Conservation (phyloP, 176 grass and related monocot species). For the Aegilops tauschii region DNA sequence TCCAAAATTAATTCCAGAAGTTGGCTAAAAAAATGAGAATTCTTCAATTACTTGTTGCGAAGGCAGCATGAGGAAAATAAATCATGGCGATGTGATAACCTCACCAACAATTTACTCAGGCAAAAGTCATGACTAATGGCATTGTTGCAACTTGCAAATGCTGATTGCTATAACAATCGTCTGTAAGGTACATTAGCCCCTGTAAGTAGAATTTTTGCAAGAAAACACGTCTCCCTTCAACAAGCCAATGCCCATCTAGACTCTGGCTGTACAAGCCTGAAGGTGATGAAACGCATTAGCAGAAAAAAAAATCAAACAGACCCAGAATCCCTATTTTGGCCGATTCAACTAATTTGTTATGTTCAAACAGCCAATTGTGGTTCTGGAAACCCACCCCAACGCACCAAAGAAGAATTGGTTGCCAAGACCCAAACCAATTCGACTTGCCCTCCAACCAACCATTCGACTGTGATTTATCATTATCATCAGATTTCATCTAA, state of each 20-base stretch:
- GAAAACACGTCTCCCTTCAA: neutral
- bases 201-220: neutral
- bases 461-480: neutral
- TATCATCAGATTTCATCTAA: neutral
- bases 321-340: neutral
- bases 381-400: neutral
- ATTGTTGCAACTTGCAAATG: neutral
- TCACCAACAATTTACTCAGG: neutral
- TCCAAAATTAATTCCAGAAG: neutral
- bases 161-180: neutral
- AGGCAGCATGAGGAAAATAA: neutral
- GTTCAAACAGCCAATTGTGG: neutral
- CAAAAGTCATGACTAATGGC: neutral
- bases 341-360: neutral
- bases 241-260: neutral
- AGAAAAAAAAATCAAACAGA: neutral
- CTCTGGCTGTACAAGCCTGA: neutral
- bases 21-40: slow-evolving; percentile 8
- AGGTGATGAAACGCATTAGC: neutral
- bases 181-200: neutral
- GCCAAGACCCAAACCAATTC: neutral
- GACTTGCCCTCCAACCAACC: neutral
- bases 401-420: neutral
- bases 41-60: neutral
- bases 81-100: neutral